Evolutionary conservation across 441 rosid genomes (phyloP), one percentile per base, ranked within the genome.

Genomic region (Brassica hybrid): DNA sequence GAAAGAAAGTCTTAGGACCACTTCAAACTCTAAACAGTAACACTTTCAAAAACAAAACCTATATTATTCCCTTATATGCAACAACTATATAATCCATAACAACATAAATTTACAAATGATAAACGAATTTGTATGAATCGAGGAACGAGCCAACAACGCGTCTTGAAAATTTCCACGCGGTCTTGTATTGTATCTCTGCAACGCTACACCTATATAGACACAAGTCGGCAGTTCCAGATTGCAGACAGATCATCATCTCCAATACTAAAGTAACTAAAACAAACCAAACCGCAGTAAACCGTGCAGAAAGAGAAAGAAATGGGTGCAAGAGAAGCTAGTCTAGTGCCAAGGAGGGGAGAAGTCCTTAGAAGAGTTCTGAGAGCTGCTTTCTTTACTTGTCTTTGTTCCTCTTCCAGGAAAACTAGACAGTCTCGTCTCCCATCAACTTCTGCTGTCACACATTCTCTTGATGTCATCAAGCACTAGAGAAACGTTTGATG

Each of bases 281-380:
- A 67, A 43, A 32, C 66, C 41, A 71, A 65, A 72, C 64, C 77
- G 7, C 61, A 32, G 0, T 48, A 81, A 76, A 81, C 66, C 73
- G 66, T 27, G 2, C 11, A 27, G 19, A 61, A 18, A 65, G 27
- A 62, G 30, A 45, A 5, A 62, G 21, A 48, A 61, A 76, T 76
- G 83, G 61, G 19, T 61, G 74, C 23, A 43, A 16, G 19, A 61
- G 81, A 72, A 64, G 86, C 87, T 30, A 76, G 86, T 73, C 65
- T 79, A 85, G 77, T 87, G 61, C 93, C 93, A 9, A 69, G 67
- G 68, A 81, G 93, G 9, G 93, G 93, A 65, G 43, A 23, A 59
- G 91, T 89, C 12, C 82, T 87, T 1, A 87, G n/a, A 74, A 81
- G 57, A 8, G 73, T 69, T 45, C 21, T 87, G 25, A 81, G 68